These are phyloP conservation scores for Wickerhamomyces sp. DNA, from an alignment of 1,139 yeast genomes.

Conservation along the genomic window DNA sequence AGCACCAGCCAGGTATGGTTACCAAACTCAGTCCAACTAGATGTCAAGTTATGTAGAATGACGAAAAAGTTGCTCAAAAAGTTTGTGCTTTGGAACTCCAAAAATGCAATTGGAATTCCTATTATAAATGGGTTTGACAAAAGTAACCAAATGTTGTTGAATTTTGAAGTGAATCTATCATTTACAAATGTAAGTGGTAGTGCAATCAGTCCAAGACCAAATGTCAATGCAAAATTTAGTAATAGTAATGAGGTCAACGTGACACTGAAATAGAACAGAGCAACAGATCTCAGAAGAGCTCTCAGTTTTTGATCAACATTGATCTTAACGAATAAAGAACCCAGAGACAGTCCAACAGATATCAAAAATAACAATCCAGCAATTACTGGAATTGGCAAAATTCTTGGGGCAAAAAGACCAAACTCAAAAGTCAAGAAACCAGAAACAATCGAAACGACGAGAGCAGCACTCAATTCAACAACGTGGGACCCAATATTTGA, in stretches of 20 bases:
- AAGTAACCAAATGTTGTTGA: slow-evolving; percentile 33
- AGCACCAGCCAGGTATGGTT: slow-evolving; percentile 87
- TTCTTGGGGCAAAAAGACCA: slow-evolving; percentile 10
- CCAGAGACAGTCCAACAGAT: slow-evolving; percentile 13
- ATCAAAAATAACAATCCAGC: slow-evolving; percentile 11
- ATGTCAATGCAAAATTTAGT: slow-evolving; percentile 79
- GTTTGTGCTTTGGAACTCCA: slow-evolving; percentile 30
- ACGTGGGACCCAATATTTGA: slow-evolving; percentile 1
- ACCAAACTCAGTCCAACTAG: slow-evolving; percentile 63
- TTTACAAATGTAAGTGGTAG: slow-evolving; percentile 65
- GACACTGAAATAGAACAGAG: slow-evolving; percentile 61
- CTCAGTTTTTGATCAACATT: slow-evolving; percentile 8
- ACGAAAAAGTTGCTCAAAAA: slow-evolving; percentile 24
- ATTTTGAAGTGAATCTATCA: slow-evolving; percentile 22
- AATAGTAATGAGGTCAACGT: slow-evolving; percentile 71
- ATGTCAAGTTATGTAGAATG: slow-evolving; percentile 35
- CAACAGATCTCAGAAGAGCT: slow-evolving; percentile 30
- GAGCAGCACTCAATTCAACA: slow-evolving; percentile 3
- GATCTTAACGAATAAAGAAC: slow-evolving; percentile 14
- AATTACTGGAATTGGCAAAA: slow-evolving; percentile 4
- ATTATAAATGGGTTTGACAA: slow-evolving; percentile 53
- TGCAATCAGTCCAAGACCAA: slow-evolving; percentile 60
- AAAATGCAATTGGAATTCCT: slow-evolving; percentile 33
- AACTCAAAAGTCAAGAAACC: slow-evolving; percentile 24
- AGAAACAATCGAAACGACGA: slow-evolving; percentile 6